Evolutionary conservation across 805 yeast species (phyloP).

Genomic region (Debaryomyces hansenii): DNA sequence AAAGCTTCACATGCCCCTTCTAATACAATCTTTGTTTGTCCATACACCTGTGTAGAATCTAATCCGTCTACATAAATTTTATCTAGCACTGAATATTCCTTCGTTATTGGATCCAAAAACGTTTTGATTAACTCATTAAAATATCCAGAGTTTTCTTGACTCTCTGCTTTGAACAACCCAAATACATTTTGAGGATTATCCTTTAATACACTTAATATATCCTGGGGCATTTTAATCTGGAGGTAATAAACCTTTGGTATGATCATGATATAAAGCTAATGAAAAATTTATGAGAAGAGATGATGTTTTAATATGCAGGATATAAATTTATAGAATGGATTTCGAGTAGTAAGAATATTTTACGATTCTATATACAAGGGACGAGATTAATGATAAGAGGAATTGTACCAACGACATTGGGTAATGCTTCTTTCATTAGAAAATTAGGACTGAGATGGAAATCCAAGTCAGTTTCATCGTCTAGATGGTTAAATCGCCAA

Average conservation of each 20-base stretch:
- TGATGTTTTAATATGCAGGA: slow-evolving; percentile 6
- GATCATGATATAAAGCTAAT: background rate
- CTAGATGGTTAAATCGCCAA: slow-evolving; percentile 76
- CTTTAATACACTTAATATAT: slow-evolving; percentile 20
- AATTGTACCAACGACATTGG: too few species aligned
- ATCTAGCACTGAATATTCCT: slow-evolving; percentile 64
- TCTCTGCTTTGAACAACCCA: slow-evolving; percentile 13
- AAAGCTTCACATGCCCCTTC: slow-evolving; percentile 73
- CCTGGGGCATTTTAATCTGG: slow-evolving; percentile 15
- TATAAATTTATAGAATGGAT: background rate
- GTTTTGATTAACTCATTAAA: slow-evolving; percentile 43
- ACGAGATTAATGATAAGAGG: too few species aligned
- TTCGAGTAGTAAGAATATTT: too few species aligned
- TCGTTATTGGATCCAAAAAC: slow-evolving; percentile 59
- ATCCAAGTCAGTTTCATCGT: slow-evolving; percentile 49
- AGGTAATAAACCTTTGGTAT: background rate
- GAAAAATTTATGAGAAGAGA: slow-evolving; percentile 7
- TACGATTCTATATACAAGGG: too few species aligned
- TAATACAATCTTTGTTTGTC: slow-evolving; percentile 81
- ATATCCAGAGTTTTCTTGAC: slow-evolving; percentile 9
- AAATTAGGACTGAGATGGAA: background rate
- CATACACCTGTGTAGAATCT: slow-evolving; percentile 91
- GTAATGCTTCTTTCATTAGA: too few species aligned
- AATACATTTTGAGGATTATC: slow-evolving; percentile 26
- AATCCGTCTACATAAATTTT: slow-evolving; percentile 82